These are phyloP conservation scores for Colletotrichum trifolii DNA, from an alignment of 2,329 filamentous ascomycete species.

Conservation along the genomic window DNA sequence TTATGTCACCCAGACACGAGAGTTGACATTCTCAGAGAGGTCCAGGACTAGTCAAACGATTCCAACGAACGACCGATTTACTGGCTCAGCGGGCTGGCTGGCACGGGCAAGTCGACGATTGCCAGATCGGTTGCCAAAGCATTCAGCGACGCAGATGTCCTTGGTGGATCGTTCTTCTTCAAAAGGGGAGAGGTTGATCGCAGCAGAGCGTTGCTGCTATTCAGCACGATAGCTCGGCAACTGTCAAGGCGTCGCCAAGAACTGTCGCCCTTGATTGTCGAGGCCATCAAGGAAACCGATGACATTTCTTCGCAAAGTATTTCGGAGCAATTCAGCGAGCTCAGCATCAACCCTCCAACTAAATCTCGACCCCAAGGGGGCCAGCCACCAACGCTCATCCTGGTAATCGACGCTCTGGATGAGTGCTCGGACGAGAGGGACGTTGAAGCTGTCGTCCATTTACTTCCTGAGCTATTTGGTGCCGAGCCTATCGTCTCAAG, in stretches of 20 bases:
- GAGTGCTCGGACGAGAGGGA: background rate
- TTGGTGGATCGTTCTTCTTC: constrained; percentile 56
- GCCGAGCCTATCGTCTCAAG: background rate
- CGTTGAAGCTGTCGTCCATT: background rate
- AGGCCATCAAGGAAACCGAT: background rate
- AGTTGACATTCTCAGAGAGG: background rate
- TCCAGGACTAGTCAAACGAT: background rate
- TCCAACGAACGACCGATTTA: background rate
- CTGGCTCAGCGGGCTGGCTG: constrained; percentile 29
- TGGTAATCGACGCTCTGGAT: background rate
- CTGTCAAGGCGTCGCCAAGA: constrained; percentile 38
- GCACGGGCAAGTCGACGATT: constrained; percentile 40
- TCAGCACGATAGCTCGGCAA: constrained; percentile 53
- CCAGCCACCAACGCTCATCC: background rate
- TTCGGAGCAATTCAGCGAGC: background rate
- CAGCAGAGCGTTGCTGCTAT: constrained; percentile 47
- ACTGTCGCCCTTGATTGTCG: constrained; percentile 40
- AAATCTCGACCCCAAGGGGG: too few relatives aligned
- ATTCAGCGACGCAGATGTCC: fast-evolving
- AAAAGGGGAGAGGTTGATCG: constrained; percentile 50
- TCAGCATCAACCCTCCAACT: background rate
- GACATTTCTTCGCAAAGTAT: constrained; percentile 3
- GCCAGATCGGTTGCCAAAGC: constrained; percentile 25
- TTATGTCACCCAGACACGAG: constrained; percentile 15
- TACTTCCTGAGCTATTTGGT: background rate